phyloP scores from a whole-genome alignment of 2,329 filamentous ascomycete genomes.

The Colletotrichum aenigma region DNA sequence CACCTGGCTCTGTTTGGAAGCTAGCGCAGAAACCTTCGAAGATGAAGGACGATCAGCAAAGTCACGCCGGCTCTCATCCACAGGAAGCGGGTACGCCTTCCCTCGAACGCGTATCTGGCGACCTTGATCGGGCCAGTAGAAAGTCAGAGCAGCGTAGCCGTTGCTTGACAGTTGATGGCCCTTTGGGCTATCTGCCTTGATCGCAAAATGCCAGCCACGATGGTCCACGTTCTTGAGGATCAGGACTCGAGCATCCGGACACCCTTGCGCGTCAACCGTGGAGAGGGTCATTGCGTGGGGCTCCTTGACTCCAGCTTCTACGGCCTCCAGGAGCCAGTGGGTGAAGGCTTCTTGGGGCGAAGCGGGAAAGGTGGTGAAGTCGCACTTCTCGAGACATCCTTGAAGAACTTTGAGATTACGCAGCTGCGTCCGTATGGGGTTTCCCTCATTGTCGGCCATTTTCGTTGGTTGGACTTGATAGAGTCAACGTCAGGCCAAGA shows the following conservation, averaged over 20 bases:
- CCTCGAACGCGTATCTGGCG: neutral
- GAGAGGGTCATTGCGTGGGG: neutral
- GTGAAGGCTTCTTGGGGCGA: neutral
- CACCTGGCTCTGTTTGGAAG: neutral
- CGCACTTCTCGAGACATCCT: neutral
- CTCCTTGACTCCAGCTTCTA: neutral
- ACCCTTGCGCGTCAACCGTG: neutral
- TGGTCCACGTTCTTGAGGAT: neutral
- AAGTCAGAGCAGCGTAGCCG: neutral
- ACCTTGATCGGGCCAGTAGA: neutral
- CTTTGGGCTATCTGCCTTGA: neutral
- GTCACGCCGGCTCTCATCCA: neutral
- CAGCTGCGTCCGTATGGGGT: neutral
- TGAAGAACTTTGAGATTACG: neutral
- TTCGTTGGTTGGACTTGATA: neutral
- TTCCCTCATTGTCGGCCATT: neutral
- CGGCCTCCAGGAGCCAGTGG: neutral
- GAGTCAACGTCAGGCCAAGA: neutral
- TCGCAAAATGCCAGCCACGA: neutral
- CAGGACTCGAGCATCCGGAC: neutral
- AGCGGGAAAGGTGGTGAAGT: neutral
- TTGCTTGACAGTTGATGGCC: neutral
- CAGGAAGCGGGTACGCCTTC: neutral
- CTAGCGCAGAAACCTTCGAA: neutral
- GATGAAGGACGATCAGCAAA: neutral